A percentile compares a stretch with the other conserved stretches of the same genome.
These are phyloP conservation scores for Hanseniaspora thailandica DNA, from an alignment of 805 yeast genomes.

Conservation along the genomic window DNA sequence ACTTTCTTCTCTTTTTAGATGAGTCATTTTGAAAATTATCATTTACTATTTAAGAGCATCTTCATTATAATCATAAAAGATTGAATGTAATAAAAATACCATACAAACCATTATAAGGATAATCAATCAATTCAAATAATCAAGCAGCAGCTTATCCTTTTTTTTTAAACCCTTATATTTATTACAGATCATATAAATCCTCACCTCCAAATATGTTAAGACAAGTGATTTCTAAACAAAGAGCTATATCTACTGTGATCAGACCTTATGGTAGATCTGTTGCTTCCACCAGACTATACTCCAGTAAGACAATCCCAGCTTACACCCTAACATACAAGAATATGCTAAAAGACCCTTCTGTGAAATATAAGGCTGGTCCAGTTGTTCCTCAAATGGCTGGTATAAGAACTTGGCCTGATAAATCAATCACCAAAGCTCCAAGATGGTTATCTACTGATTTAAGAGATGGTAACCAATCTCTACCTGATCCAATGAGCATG, in stretches of 20 bases:
- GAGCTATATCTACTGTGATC: constrained; percentile 20
- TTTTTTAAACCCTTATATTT: too few relatives aligned
- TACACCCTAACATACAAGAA: constrained; percentile 30
- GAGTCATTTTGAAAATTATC: too few relatives aligned
- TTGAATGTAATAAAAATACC: too few relatives aligned
- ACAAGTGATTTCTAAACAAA: constrained; percentile 12
- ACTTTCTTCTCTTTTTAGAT: too few relatives aligned
- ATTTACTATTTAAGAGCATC: too few relatives aligned
- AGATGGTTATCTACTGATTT: constrained; percentile 72
- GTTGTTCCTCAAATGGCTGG: constrained; percentile 43
- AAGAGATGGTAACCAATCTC: constrained; percentile 71
- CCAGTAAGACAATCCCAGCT: constrained; percentile 24
- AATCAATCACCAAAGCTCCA: constrained; percentile 56
- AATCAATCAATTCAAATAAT: too few relatives aligned
- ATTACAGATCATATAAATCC: background rate
- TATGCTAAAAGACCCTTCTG: constrained; percentile 62
- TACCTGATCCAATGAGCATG: constrained; percentile 73
- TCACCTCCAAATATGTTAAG: background rate
- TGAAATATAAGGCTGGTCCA: constrained; percentile 46
- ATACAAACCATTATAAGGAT: too few relatives aligned
- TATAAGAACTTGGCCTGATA: constrained; percentile 57
- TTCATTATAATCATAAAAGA: too few relatives aligned
- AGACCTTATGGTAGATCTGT: background rate
- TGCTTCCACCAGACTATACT: background rate
- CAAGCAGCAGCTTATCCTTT: too few relatives aligned